A percentile compares a stretch with the other conserved stretches of the same genome.
These are phyloP conservation scores for Physcomitrellopsis africana DNA, from an alignment of 225 moss, liverwort and hornwort species.

Conservation along the genomic window DNA sequence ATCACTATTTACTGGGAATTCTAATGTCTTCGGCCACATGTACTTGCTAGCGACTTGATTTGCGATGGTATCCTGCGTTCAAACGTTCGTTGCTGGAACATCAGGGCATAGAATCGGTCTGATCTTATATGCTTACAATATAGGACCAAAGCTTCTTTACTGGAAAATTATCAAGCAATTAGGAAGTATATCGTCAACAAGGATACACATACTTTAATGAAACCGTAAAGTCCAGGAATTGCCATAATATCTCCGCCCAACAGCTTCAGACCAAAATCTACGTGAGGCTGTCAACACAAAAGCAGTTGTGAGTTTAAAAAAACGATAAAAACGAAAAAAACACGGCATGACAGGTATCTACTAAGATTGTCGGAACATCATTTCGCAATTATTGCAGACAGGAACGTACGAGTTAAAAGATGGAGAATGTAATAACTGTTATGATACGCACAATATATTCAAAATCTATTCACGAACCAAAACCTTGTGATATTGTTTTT, in stretches of 20 bases:
- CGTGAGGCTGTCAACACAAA: constrained; percentile 72
- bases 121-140: neutral
- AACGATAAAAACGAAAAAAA: neutral
- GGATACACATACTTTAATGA: constrained; percentile 71
- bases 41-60: constrained; percentile 74
- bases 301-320: neutral
- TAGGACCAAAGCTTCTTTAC: neutral
- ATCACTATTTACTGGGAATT: constrained; percentile 66
- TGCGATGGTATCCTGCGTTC: constrained; percentile 66
- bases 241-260: constrained; percentile 96
- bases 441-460: too few relatives aligned
- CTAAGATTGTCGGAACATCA: too few relatives aligned
- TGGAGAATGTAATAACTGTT: too few relatives aligned
- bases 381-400: too few relatives aligned
- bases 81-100: neutral
- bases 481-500: neutral
- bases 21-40: constrained; percentile 91
- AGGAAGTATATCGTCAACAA: neutral
- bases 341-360: too few relatives aligned
- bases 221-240: constrained; percentile 84
- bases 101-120: too few relatives aligned
- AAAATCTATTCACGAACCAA: neutral
- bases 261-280: constrained; percentile 97
- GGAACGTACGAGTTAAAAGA: too few relatives aligned
- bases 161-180: neutral